Conservation (phyloP, 257 asterid species). For the Nicotiana knightiana region DNA sequence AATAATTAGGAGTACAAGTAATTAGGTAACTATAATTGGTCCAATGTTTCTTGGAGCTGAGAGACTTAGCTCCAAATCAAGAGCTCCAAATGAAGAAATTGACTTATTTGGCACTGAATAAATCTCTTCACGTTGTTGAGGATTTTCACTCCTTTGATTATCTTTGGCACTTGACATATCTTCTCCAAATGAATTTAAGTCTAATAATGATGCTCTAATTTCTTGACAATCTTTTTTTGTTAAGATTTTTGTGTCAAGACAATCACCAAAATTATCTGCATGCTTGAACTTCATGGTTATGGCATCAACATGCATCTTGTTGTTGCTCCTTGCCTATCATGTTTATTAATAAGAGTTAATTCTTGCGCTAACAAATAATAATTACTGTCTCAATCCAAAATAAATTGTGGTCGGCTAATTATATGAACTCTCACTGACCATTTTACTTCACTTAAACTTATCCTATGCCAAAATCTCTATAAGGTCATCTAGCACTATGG, state of each 20-base stretch:
- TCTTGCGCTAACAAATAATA: background rate
- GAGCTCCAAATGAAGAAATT: constrained; percentile 3
- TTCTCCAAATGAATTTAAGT: background rate
- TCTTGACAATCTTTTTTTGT: background rate
- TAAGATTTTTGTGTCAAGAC: background rate
- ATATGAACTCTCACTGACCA: too few species aligned
- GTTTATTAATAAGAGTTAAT: background rate
- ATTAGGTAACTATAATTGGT: background rate
- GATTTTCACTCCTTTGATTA: background rate
- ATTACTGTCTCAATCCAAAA: too few species aligned
- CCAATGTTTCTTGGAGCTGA: constrained; percentile 9
- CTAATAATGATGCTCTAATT: background rate
- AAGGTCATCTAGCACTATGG: too few species aligned
- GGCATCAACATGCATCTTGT: background rate
- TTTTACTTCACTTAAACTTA: too few species aligned
- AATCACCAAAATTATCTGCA: background rate
- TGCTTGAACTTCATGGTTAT: background rate
- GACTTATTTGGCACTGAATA: background rate
- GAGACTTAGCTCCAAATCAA: constrained; percentile 10
- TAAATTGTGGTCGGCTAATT: too few species aligned
- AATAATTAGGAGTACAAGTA: background rate
- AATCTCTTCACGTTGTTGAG: background rate
- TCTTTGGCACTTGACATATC: background rate
- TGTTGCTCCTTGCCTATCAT: constrained; percentile 2
- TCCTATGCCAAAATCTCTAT: background rate